Percentiles rank a stretch among this genome's conserved stretches.
Conservation (phyloP, 2,329 filamentous ascomycete genomes). For the Colletotrichum sp. region DNA sequence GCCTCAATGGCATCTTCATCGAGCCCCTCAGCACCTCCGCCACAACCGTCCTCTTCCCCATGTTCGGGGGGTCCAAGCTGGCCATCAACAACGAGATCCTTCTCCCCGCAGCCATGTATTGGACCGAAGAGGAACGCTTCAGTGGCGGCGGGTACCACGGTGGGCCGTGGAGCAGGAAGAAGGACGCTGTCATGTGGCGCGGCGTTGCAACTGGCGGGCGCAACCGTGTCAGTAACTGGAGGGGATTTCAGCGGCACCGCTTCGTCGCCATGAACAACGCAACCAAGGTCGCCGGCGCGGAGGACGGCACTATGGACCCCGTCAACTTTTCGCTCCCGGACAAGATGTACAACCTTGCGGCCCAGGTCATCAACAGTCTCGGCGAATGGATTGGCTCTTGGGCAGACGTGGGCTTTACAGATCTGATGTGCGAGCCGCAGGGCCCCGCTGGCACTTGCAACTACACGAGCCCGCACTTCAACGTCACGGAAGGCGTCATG, state of each 20-base stretch:
- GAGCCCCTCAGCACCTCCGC: constrained; percentile 61
- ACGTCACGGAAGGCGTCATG: constrained; percentile 40
- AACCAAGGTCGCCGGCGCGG: constrained; percentile 58
- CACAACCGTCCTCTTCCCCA: constrained; percentile 64
- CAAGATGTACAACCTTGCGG: constrained; percentile 50
- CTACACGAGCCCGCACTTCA: constrained; percentile 55
- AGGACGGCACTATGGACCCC: constrained; percentile 44
- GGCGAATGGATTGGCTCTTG: constrained; percentile 54
- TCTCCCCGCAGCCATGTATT: constrained; percentile 74
- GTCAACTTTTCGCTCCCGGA: constrained; percentile 61
- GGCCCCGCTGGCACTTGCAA: constrained; percentile 45
- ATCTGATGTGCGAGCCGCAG: constrained; percentile 55
- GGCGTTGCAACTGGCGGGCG: constrained; percentile 70
- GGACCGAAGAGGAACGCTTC: constrained; percentile 67
- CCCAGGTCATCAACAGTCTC: constrained; percentile 48
- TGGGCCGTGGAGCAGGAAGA: constrained; percentile 62
- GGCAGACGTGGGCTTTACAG: constrained; percentile 58
- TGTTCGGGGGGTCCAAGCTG: constrained; percentile 74
- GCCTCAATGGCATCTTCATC: constrained; percentile 70
- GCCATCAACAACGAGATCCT: constrained; percentile 74
- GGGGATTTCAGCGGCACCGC: constrained; percentile 75
- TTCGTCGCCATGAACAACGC: constrained; percentile 77
- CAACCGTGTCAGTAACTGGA: constrained; percentile 69
- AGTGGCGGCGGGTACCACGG: constrained; percentile 61
- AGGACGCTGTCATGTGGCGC: constrained; percentile 63